Percentiles rank a stretch among this genome's conserved stretches.
Conservation (phyloP, 179 eudicot genomes). For the Camellia oleifera region DNA sequence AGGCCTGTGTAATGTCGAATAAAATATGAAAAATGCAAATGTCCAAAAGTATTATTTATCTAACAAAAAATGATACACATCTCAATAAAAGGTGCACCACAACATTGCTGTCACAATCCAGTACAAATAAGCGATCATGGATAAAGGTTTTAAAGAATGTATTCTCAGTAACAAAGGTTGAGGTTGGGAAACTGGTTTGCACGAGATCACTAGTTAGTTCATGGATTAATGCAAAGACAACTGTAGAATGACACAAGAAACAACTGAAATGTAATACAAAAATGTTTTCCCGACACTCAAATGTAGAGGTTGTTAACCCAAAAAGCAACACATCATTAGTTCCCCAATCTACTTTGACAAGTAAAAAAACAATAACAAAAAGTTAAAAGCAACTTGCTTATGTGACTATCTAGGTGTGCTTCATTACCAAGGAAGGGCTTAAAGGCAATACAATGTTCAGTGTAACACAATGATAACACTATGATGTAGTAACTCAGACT, state of each 20-base stretch:
- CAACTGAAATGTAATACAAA: neutral
- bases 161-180: neutral
- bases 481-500: neutral
- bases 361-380: neutral
- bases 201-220: neutral
- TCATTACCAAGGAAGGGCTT: too few relatives aligned
- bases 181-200: neutral
- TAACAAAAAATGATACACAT: neutral
- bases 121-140: neutral
- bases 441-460: too few relatives aligned
- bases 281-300: neutral
- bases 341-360: neutral
- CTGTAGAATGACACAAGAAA: neutral
- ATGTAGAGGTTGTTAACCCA: neutral
- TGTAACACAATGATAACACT: neutral
- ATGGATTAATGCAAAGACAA: neutral
- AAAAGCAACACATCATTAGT: neutral
- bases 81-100: neutral
- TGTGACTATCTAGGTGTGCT: neutral
- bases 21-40: neutral
- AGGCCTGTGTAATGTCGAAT: constrained; percentile 51
- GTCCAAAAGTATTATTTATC: neutral
- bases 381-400: neutral
- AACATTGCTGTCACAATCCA: neutral
- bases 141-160: neutral